phyloP scores from a whole-genome alignment of 2,329 filamentous ascomycete species.

The Neurospora crassa region DNA sequence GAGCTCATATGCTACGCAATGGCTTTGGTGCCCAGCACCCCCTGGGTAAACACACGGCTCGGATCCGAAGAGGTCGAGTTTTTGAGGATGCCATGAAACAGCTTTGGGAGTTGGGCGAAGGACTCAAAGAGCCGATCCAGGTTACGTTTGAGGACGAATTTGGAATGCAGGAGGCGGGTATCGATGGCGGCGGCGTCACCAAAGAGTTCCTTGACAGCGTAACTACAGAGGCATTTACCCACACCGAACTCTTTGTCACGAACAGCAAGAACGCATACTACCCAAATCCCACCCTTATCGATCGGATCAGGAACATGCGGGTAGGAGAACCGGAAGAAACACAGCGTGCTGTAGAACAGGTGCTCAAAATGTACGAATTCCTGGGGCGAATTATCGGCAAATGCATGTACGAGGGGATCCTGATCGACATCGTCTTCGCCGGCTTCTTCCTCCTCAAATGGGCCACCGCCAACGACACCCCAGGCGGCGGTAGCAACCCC shows the following conservation, averaged over 20 bases:
- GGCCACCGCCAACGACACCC: slow-evolving; percentile 47
- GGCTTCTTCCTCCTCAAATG: slow-evolving; percentile 96
- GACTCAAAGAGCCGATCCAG: slow-evolving; percentile 87
- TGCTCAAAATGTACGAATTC: slow-evolving; percentile 77
- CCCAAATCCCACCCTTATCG: slow-evolving; percentile 71
- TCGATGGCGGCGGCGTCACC: slow-evolving; percentile 92
- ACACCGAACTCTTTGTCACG: slow-evolving; percentile 61
- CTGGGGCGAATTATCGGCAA: slow-evolving; percentile 89
- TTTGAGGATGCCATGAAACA: slow-evolving; percentile 80
- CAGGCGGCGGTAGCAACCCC: slow-evolving; percentile 75
- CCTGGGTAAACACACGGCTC: slow-evolving; percentile 59
- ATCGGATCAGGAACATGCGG: slow-evolving; percentile 38
- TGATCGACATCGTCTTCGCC: slow-evolving; percentile 87
- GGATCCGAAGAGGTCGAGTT: slow-evolving; percentile 66
- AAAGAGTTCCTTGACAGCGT: slow-evolving; percentile 93
- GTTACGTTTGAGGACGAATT: slow-evolving; percentile 95
- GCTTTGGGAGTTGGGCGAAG: slow-evolving; percentile 73
- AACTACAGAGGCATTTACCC: slow-evolving; percentile 72
- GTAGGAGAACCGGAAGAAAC: slow-evolving; percentile 33
- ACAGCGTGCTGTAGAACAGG: slow-evolving; percentile 44
- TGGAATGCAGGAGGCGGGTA: slow-evolving; percentile 77
- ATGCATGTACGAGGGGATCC: slow-evolving; percentile 92
- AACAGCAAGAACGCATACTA: slow-evolving; percentile 83
- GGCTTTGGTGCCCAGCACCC: slow-evolving; percentile 30
- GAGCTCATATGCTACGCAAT: slow-evolving; percentile 38